Evolutionary conservation across 805 yeast genomes (phyloP), one percentile per base, ranked within the genome.

Genomic region (Metschnikowia colocasiae): DNA sequence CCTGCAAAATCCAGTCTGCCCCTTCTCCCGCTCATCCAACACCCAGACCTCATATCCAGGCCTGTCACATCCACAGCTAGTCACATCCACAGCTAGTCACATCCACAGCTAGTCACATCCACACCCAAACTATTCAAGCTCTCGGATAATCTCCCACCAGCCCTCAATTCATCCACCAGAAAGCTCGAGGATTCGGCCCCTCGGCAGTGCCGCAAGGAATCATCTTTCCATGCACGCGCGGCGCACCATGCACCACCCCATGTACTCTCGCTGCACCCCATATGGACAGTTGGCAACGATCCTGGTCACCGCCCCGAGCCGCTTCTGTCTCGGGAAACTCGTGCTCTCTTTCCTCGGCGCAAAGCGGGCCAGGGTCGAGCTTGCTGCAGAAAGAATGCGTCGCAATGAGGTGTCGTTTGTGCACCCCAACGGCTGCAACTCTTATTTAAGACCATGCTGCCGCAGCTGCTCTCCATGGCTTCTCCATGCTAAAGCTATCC

Each of bases 231-330:
- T 35, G 38, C 27, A 20, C 18, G 12, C 38, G 16, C 27, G 6
- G 38, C 38, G 16, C 26, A 3, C 8, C 20, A 15, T 20, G 38
- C 26, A 13, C n/a, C 25, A 20, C 12, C 10, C 37, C 4, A 34
- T 34, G 23, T 3, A 19, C 37, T 6, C 6, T 19, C 16, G n/a
- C 40, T 36, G 40, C 40, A 36, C 40, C 40, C 40, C 40, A 36
- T 36, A 23, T 9, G 19, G 30, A 23, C 40, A 36, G 13, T n/a
- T n/a, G 39, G 27, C 39, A 22, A 20, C 27, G 18, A 35, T 35
- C 29, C 20, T 23, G 5, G 40, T 15, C 19, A 25, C 40, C 12
- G 9, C 15, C 20, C 10, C 7, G 13, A 10, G 30, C 40, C 18
- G 16, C 2, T 7, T 22, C 25, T 22, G 16, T 18, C 10, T 36